Conservation (phyloP, 192 early-diverging fungal genomes). For the Dissophora globulifera region DNA sequence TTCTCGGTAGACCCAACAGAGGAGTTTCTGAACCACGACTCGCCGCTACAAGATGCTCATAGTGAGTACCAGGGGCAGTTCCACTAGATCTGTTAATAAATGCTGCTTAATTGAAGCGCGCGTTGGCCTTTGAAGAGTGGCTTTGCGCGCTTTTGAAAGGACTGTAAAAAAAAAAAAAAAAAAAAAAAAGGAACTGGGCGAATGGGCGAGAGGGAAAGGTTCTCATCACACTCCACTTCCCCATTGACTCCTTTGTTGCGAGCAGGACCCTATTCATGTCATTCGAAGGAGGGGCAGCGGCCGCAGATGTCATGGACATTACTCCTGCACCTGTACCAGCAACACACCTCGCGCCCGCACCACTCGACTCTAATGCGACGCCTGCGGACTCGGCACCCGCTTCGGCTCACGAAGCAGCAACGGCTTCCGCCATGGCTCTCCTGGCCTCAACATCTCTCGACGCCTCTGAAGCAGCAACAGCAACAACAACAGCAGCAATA, state of each 20-base stretch:
- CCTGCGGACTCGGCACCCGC: neutral
- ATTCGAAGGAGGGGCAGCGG: neutral
- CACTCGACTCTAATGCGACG: neutral
- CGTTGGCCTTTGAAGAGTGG: no score
- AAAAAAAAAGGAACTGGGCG: neutral
- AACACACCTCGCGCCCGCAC: neutral
- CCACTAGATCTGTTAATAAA: no score
- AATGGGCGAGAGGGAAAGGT: no score
- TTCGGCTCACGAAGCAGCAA: neutral
- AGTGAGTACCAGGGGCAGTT: neutral
- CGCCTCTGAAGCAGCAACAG: no score
- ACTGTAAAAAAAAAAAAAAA: constrained; percentile 3
- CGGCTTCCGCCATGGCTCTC: neutral
- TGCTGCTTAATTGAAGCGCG: no score
- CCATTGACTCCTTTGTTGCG: neutral
- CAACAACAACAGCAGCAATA: no score
- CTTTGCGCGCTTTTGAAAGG: neutral
- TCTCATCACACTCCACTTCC: no score
- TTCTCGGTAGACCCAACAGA: constrained; percentile 15
- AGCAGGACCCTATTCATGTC: constrained; percentile 19
- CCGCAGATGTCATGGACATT: constrained; percentile 5
- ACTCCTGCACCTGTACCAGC: neutral
- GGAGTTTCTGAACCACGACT: constrained; percentile 15
- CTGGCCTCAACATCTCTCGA: no score
- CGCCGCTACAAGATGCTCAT: neutral